Evolutionary conservation across 1,284 basidiomycete genomes (phyloP).

Genomic region (Omphalotus olearius): DNA sequence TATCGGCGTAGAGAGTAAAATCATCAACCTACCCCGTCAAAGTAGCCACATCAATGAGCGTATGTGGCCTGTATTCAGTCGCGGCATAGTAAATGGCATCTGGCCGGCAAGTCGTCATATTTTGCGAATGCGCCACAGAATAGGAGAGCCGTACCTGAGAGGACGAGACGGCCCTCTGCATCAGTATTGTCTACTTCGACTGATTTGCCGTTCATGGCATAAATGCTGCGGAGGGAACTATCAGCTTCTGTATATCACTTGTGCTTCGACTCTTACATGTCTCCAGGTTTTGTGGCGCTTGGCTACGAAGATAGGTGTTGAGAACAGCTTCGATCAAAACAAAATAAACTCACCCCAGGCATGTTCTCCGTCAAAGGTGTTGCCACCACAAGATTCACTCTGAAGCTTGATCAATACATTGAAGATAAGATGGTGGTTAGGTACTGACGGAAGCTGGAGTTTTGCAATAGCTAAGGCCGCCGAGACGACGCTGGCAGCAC

Average conservation of each 20-base stretch:
- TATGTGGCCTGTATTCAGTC: slow-evolving; percentile 76
- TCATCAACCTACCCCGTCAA: slow-evolving; percentile 53
- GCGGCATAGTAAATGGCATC: slow-evolving; percentile 87
- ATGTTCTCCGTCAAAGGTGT: slow-evolving; percentile 86
- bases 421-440: background rate
- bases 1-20: slow-evolving; percentile 14
- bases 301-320: slow-evolving; percentile 30
- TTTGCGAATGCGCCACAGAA: background rate
- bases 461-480: slow-evolving; percentile 78
- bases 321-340: background rate
- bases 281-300: slow-evolving; percentile 84
- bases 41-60: slow-evolving; percentile 84
- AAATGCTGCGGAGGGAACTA: slow-evolving; percentile 46
- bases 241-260: background rate
- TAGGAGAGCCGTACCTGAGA: slow-evolving; percentile 47
- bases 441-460: slow-evolving; percentile 66
- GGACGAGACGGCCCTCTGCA: slow-evolving; percentile 80
- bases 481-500: slow-evolving; percentile 76
- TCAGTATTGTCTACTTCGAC: slow-evolving; percentile 90
- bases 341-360: slow-evolving; percentile 43
- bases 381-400: slow-evolving; percentile 72
- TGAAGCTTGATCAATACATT: slow-evolving; percentile 22
- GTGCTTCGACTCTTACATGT: slow-evolving; percentile 47
- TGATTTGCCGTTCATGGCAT: slow-evolving; percentile 87
- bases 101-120: slow-evolving; percentile 17